phyloP scores from a whole-genome alignment of 306 rosid genomes.

The Castanea crenata region DNA sequence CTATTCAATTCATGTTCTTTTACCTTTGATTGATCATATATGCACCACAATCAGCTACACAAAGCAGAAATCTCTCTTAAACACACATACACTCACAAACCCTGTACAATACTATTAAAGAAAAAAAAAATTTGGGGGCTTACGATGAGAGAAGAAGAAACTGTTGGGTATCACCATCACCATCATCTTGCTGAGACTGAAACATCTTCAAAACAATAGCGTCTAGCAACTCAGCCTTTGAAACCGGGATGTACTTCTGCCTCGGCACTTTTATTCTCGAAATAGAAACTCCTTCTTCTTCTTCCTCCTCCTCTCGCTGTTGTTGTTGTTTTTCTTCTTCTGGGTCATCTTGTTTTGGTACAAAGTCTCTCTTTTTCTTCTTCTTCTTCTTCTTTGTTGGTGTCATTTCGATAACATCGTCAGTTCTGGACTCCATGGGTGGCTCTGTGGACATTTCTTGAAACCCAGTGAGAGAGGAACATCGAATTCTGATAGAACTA shows the following conservation, averaged over 20 bases:
- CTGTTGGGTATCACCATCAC: constrained; percentile 30
- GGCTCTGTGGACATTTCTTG: constrained; percentile 33
- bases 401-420: background rate
- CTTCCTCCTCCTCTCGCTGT: background rate
- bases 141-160: constrained; percentile 75
- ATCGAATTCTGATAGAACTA: constrained; percentile 10
- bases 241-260: constrained; percentile 72
- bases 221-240: constrained; percentile 69
- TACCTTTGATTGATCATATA: no score
- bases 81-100: no score
- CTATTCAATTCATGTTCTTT: no score
- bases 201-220: constrained; percentile 57
- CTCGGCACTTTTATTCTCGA: constrained; percentile 76
- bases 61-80: background rate
- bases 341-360: background rate
- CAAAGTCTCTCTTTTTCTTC: background rate
- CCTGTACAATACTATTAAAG: no score
- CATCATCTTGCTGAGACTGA: constrained; percentile 24
- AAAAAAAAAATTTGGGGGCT: background rate
- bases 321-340: background rate
- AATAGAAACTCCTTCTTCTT: constrained; percentile 62
- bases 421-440: background rate
- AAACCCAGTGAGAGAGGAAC: constrained; percentile 19
- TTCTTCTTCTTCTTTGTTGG: background rate
- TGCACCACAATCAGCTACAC: background rate